phyloP scores from a whole-genome alignment of 2,329 filamentous ascomycete genomes.

The Tolypocladium ophioglossoides region DNA sequence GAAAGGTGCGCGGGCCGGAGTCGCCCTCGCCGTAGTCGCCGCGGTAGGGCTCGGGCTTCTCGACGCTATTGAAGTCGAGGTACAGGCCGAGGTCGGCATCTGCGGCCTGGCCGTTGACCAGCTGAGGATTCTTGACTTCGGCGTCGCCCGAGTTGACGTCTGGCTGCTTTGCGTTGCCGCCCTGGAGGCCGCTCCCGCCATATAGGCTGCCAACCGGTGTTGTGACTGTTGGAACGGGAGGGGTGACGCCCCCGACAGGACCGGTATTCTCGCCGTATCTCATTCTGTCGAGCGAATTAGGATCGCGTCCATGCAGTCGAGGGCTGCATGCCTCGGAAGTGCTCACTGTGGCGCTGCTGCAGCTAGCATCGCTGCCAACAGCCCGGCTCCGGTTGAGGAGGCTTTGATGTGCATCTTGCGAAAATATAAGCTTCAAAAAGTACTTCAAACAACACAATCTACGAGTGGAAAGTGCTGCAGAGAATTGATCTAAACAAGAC shows the following conservation, averaged over 20 bases:
- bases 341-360: conserved; percentile 1
- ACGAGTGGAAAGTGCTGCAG: too few species aligned
- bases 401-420: neutral
- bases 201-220: conserved; percentile 27
- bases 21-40: conserved; percentile 38
- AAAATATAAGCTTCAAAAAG: neutral
- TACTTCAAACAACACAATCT: too few species aligned
- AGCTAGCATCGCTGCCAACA: neutral
- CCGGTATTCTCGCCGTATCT: conserved; percentile 30
- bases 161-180: conserved; percentile 26
- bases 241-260: conserved; percentile 27
- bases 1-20: conserved; percentile 37
- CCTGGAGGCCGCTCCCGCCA: conserved; percentile 26
- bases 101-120: conserved; percentile 39
- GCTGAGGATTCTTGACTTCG: conserved; percentile 24
- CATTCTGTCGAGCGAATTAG: neutral
- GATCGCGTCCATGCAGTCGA: neutral
- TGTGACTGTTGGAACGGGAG: conserved; percentile 26
- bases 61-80: conserved; percentile 40
- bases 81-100: conserved; percentile 38
- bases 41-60: conserved; percentile 44
- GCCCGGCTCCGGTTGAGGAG: neutral
- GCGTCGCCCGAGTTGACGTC: conserved; percentile 27
- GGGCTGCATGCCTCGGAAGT: neutral
- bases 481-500: too few species aligned